phyloP scores from a whole-genome alignment of 768 basidiomycete species.

The Mycena albidolilacea region DNA sequence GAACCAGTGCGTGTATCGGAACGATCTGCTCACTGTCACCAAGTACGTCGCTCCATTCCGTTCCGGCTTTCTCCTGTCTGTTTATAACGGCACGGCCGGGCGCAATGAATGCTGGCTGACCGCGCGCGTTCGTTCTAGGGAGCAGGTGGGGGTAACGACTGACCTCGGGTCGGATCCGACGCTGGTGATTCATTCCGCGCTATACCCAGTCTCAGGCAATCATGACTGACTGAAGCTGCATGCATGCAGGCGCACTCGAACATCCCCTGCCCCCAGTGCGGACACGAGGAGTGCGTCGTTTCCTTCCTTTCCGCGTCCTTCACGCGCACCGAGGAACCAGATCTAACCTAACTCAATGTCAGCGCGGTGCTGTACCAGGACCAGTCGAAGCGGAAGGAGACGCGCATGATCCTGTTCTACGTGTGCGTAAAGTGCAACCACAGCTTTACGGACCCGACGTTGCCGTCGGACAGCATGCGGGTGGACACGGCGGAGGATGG shows the following conservation, averaged over 20 bases:
- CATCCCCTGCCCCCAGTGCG: conserved; percentile 87
- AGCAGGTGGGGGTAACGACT: conserved; percentile 92
- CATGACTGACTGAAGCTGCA: conserved; percentile 46
- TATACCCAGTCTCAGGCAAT: background rate
- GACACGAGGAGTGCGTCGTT: conserved; percentile 80
- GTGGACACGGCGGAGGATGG: conserved; percentile 13
- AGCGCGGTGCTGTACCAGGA: conserved; percentile 97
- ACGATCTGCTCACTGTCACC: conserved; percentile 93
- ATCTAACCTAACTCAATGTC: conserved; percentile 7
- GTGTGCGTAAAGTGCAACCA: conserved; percentile 89
- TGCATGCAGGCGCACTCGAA: conserved; percentile 88
- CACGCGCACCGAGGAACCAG: conserved; percentile 11
- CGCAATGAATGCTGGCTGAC: too few species aligned
- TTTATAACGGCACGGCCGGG: background rate
- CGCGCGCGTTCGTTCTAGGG: conserved; percentile 62
- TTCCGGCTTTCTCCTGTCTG: too few species aligned
- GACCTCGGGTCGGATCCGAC: conserved; percentile 94
- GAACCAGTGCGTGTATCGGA: conserved; percentile 92
- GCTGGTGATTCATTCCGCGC: conserved; percentile 63
- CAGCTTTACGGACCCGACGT: conserved; percentile 78
- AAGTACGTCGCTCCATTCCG: conserved; percentile 75
- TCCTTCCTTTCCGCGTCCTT: conserved; percentile 2
- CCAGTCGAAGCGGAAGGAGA: conserved; percentile 96
- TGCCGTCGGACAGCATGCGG: conserved; percentile 60
- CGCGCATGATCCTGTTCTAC: conserved; percentile 94